Base-by-base conservation (phyloP, 768 basidiomycete species). In the Auriscalpium microsporum region DNA sequence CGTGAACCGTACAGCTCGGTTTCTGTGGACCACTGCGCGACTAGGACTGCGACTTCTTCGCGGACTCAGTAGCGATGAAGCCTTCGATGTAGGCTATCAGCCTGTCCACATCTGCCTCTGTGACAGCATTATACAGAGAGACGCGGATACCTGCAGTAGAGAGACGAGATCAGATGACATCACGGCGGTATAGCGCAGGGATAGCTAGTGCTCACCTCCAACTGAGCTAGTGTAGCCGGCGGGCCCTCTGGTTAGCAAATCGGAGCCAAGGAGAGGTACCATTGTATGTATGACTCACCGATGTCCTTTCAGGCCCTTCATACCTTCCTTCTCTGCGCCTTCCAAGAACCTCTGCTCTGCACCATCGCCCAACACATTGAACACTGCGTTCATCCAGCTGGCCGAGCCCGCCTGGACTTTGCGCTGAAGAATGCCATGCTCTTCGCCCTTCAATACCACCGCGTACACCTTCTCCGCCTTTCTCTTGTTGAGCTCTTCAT, bases 351-450 rank as follows among this genome's bases (percentile, higher is more conserved):
- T 70, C 63, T 81, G 80, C 68, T 96, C 76, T 17, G 75, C 77
- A 1, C 78, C 86, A n/a, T 89, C 84, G 0, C 84, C 87, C 11
- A 82, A 60, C 11, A 94, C 73, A 52, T 82, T 80, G 70, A 97
- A 98, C 0, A 91, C 89, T 14, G 91, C 77, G 67, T 99, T 99
- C 95, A 98, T 98, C 83, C 89, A 88, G 70, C 94, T 97, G 57
- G 87, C 79, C 48, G 84, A 82, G 6, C 82, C 86, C 55, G 78
- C 76, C 64, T 80, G 75, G 17, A 95, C 94, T 65, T 87, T 89
- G 19, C 78, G 67, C 62, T 71, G 78, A 62, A 90, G 81, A 54
- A 90, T 72, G 0, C 91, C 91, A 62, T 76, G 78, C 56, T 71
- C 73, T 67, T 86, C 82, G 4, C 91, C 91, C 60, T 81, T 79